Evolutionary conservation across 768 basidiomycete genomes (phyloP).

Genomic region (Podaxis carcinomalis): DNA sequence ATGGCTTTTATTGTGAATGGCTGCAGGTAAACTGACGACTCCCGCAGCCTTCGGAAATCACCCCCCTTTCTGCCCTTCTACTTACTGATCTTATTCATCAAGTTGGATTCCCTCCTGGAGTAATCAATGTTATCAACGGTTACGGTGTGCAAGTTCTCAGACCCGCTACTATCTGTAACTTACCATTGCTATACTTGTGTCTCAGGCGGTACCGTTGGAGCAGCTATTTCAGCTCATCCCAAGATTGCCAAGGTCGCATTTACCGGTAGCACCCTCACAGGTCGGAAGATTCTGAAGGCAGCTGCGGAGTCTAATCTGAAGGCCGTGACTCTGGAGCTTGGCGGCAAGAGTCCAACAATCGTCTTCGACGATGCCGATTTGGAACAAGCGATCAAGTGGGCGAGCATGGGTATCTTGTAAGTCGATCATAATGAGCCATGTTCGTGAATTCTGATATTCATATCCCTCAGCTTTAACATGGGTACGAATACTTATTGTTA

Average conservation of each 20-base stretch:
- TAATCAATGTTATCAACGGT: conserved; percentile 68
- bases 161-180: too few relatives aligned
- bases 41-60: conserved; percentile 62
- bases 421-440: conserved; percentile 20
- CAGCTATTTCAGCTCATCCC: conserved; percentile 62
- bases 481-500: too few relatives aligned
- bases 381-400: conserved; percentile 66
- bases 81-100: conserved; percentile 50
- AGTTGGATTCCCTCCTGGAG: conserved; percentile 75
- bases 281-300: conserved; percentile 67
- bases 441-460: not conserved
- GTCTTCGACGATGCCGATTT: conserved; percentile 64
- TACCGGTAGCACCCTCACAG: conserved; percentile 72
- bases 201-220: conserved; percentile 56
- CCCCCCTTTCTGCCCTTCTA: conserved; percentile 61
- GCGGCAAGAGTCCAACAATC: conserved; percentile 64
- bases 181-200: too few relatives aligned
- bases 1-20: not conserved
- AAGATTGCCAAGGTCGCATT: conserved; percentile 71
- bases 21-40: not conserved
- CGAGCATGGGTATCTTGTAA: conserved; percentile 64
- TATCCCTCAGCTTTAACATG: conserved; percentile 2
- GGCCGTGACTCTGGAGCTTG: conserved; percentile 69
- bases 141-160: conserved; percentile 33
- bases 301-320: conserved; percentile 73